These are phyloP conservation scores for Epichloe coenophiala DNA, from an alignment of 2,329 filamentous ascomycete species.

Conservation along the genomic window DNA sequence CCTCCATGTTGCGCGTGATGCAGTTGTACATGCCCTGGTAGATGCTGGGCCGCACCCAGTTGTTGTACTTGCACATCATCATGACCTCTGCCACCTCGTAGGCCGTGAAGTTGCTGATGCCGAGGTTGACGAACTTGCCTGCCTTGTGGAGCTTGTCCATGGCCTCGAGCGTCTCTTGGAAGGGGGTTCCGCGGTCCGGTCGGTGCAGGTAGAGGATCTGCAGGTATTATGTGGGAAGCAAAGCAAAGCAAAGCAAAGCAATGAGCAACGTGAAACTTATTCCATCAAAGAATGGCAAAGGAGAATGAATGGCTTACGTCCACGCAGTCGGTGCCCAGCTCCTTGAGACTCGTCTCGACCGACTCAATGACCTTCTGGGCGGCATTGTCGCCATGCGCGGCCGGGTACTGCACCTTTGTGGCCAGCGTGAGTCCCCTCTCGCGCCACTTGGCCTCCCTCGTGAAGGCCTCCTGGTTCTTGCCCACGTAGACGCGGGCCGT, in stretches of 20 bases:
- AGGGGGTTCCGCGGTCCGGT: constrained; percentile 51
- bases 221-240: background rate
- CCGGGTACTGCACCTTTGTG: constrained; percentile 61
- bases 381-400: constrained; percentile 16
- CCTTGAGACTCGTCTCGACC: constrained; percentile 54
- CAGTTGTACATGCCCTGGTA: constrained; percentile 85
- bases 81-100: constrained; percentile 82
- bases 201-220: constrained; percentile 26
- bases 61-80: constrained; percentile 62
- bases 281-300: background rate
- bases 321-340: constrained; percentile 58
- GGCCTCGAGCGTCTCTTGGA: constrained; percentile 65
- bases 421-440: constrained; percentile 64
- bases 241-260: no score
- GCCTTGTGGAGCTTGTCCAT: constrained; percentile 72
- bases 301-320: constrained; percentile 43
- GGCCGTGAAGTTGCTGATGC: constrained; percentile 72
- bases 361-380: constrained; percentile 49
- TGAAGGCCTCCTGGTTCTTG: constrained; percentile 67
- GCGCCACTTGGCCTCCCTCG: constrained; percentile 61
- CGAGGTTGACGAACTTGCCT: constrained; percentile 71
- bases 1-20: constrained; percentile 62
- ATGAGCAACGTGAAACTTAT: background rate
- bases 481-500: constrained; percentile 65
- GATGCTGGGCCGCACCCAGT: constrained; percentile 71